Evolutionary conservation across 306 rosid genomes (phyloP), one percentile per base, ranked within the genome.

Genomic region (Medicago ruthenica): DNA sequence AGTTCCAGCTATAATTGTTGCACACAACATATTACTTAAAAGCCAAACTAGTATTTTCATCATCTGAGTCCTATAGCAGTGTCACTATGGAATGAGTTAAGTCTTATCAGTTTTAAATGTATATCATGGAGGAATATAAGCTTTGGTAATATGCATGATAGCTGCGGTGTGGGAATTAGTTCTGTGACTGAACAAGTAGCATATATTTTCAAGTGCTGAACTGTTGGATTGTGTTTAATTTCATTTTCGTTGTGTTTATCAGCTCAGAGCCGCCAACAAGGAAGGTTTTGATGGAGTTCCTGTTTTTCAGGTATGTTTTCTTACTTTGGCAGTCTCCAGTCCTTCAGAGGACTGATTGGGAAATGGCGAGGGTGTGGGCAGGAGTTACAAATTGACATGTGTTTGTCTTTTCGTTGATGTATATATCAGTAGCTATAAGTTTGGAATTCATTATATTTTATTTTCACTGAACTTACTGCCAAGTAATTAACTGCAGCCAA

Each of bases 261-360:
- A 95, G 97, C 92, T 95, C 76, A 92, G 75, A 83, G 70, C 96
- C 17, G 73, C 86, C 62, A 92, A 69, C 71, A 82, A 18, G 76
- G 86, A 47, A 74, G 91, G 97, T 37, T 92, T 95, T 80, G 97
- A 92, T 77, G 97, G 97, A 80, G 97, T 95, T 84, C 97, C 99
- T 59, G 85, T 95, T 63, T 95, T 92, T 88, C 96, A 92, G 97
- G 99, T 95, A 80, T 69, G 70, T 72, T 76, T 37, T 83, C 70
- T 45, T 74, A n/a, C 53, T 72, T 50, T 75, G 50, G 36, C 22
- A 31, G 83, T 64, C 77, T 21, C 44, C 44, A 7, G 70, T 83
- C 70, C 13, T 55, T 50, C 7, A 53, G 54, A 67, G 37, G 39
- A 8, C 48, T 7, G 42, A 53, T 63, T 40, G 74, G 85, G 80